phyloP scores from a whole-genome alignment of 345 rosid genomes.

The Gossypium herbaceum region DNA sequence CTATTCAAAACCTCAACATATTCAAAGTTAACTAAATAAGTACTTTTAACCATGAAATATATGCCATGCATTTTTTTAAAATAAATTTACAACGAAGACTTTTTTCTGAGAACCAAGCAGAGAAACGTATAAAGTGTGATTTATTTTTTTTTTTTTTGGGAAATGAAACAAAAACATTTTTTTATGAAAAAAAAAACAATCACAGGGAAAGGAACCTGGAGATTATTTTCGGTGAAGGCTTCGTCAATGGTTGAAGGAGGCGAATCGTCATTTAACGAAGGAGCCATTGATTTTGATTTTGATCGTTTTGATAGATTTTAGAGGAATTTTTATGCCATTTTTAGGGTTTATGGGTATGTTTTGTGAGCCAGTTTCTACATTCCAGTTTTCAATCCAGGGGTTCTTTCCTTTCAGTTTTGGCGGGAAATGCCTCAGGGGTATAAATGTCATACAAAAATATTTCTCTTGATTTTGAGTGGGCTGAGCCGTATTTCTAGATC shows the following conservation, averaged over 20 bases:
- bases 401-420: slow-evolving; percentile 28
- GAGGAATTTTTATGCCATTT: not conserved
- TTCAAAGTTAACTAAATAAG: not conserved
- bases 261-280: slow-evolving; percentile 27
- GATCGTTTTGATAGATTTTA: not conserved
- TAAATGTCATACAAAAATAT: not conserved
- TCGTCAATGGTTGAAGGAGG: slow-evolving; percentile 25
- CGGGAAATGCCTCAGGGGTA: slow-evolving; percentile 35
- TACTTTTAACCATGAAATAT: not conserved
- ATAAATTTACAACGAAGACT: not conserved
- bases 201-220: slow-evolving; percentile 34
- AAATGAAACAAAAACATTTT: too few relatives aligned
- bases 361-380: not conserved
- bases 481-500: not conserved
- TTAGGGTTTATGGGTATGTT: slow-evolving; percentile 1
- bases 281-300: slow-evolving; percentile 31
- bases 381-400: too few relatives aligned
- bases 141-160: too few relatives aligned
- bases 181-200: not conserved
- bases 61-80: not conserved
- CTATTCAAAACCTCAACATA: not conserved
- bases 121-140: not conserved
- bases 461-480: not conserved
- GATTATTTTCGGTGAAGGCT: slow-evolving; percentile 38
- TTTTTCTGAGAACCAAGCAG: slow-evolving; percentile 15